These are phyloP conservation scores for Rubroboletus satanas DNA, from an alignment of 768 basidiomycete genomes.

Conservation along the genomic window DNA sequence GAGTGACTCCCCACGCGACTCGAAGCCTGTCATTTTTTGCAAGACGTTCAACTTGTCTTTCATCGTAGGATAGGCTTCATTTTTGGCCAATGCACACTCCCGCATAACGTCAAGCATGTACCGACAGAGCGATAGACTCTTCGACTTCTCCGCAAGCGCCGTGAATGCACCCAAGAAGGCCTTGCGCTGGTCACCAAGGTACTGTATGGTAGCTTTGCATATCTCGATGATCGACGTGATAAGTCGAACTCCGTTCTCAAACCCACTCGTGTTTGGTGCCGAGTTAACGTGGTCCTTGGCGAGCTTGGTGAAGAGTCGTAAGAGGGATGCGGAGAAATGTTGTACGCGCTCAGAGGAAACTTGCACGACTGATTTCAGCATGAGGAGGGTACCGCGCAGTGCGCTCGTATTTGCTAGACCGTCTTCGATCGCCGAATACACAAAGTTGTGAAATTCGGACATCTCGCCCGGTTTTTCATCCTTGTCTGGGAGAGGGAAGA, in stretches of 20 bases:
- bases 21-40: slow-evolving; percentile 83
- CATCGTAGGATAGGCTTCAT: slow-evolving; percentile 84
- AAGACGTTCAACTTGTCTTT: slow-evolving; percentile 93
- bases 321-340: slow-evolving; percentile 65
- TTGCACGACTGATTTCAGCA: slow-evolving; percentile 83
- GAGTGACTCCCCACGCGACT: slow-evolving; percentile 72
- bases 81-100: slow-evolving; percentile 85
- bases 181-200: slow-evolving; percentile 82
- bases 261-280: slow-evolving; percentile 43
- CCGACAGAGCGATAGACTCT: slow-evolving; percentile 70
- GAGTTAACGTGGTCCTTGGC: slow-evolving; percentile 83
- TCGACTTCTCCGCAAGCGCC: slow-evolving; percentile 86
- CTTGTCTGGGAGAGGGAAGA: slow-evolving; percentile 76
- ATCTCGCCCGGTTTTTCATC: slow-evolving; percentile 70
- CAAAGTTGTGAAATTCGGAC: slow-evolving; percentile 73
- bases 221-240: slow-evolving; percentile 83
- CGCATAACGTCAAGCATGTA: slow-evolving; percentile 83
- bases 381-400: slow-evolving; percentile 75
- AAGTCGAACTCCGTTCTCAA: slow-evolving; percentile 58
- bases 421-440: slow-evolving; percentile 71
- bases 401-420: slow-evolving; percentile 70
- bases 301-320: slow-evolving; percentile 81
- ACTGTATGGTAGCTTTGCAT: slow-evolving; percentile 72
- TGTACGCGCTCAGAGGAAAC: slow-evolving; percentile 82
- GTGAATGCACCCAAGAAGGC: slow-evolving; percentile 74